phyloP scores from a whole-genome alignment of 2,329 filamentous ascomycete genomes.

The Tolypocladium inflatum region DNA sequence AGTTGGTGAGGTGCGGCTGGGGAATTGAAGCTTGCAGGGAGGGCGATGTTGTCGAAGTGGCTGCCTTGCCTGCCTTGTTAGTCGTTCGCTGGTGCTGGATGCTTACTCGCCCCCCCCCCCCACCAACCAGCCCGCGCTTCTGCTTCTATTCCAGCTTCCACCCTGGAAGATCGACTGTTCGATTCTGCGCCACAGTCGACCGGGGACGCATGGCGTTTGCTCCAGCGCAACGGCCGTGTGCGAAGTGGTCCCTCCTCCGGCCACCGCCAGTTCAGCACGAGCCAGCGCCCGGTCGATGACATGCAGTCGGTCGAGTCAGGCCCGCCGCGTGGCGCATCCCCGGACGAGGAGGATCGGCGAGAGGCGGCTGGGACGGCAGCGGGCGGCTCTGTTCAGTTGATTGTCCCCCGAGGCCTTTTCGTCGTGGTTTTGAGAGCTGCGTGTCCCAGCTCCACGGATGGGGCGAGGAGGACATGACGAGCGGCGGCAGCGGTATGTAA shows the following conservation, averaged over 20 bases:
- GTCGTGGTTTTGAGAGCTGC: not conserved
- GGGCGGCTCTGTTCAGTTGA: not conserved
- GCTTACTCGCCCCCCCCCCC: not conserved
- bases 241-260: too few species aligned
- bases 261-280: too few species aligned
- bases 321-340: not conserved
- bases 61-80: not conserved
- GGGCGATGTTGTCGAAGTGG: too few species aligned
- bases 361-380: not conserved
- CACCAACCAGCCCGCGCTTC: not conserved
- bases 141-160: not conserved
- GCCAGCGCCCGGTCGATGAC: not conserved
- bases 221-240: not conserved
- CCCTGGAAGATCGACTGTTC: not conserved
- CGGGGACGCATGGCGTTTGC: not conserved
- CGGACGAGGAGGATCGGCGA: not conserved
- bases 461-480: not conserved
- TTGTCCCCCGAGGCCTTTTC: too few species aligned
- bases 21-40: too few species aligned
- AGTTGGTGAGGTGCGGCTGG: not conserved
- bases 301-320: not conserved
- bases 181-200: not conserved
- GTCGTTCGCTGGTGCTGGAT: not conserved
- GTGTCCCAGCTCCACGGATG: not conserved
- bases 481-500: not conserved